Evolutionary conservation across 306 rosid species (phyloP), one percentile per base, ranked within the genome.

Genomic region (Dicorynia guianensis): DNA sequence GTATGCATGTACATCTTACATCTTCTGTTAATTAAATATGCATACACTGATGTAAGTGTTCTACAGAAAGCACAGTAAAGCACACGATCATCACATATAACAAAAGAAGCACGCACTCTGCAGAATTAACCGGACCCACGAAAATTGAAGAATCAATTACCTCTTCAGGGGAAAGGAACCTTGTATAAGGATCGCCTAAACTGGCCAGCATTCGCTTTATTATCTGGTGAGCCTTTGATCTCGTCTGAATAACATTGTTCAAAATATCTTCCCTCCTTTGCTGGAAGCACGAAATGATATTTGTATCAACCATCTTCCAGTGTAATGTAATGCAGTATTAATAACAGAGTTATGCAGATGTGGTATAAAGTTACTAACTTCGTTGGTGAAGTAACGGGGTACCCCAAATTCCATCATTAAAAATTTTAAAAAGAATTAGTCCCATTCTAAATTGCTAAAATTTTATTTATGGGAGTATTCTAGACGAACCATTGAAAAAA

Each of bases 101-200:
- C 35, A 25, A 47, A 12, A 25, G 52, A 66, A 77, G 49, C 58
- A 66, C 40, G 50, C 3, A 7, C 20, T 40, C 50, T 53, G 61
- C 34, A n/a, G 12, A 61, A 30, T 25, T 1, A 25, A 25, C 3
- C 59, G 55, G 6, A n/a, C 35, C 71, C 38, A 14, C 33, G 40
- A 53, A 76, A 50, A 43, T 68, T 15, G 50, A 65, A 53, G 67
- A 66, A 70, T 20, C 13, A 69, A 67, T 30, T 75, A 95, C 98
- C 95, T 95, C 96, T 6, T 83, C 88, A 33, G 96, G 97, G 10
- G 91, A 71, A 73, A 95, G 97, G 87, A 92, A 95, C n/a, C 98
- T 86, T 0, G 97, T 92, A 72, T 90, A 95, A 47, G 97, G 97
- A 81, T 95, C 98, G n/a, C 93, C 96, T 81, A 95, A 87, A 66